Conservation (phyloP, 495 filamentous ascomycete species). For the Talaromyces adpressus region DNA sequence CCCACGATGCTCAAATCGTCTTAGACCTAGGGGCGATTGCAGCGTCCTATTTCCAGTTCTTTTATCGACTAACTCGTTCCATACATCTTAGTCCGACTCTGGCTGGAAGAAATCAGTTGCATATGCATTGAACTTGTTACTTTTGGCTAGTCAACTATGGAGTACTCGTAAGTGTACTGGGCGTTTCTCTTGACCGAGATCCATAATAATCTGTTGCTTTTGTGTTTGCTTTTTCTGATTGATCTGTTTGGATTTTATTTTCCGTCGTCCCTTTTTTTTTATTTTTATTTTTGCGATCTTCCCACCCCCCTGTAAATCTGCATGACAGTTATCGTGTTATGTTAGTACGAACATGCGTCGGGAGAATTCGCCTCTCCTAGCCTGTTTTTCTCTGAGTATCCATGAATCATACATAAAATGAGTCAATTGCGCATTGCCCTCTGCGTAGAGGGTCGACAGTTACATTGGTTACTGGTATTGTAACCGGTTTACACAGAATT, state of each 20-base stretch:
- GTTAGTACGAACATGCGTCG: not conserved
- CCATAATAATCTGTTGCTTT: not conserved
- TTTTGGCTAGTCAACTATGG: not conserved
- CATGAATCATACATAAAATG: not conserved
- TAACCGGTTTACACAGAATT: not conserved
- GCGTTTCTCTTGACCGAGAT: constrained; percentile 7
- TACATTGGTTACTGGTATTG: not conserved
- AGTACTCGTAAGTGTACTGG: too few relatives aligned
- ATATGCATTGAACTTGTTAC: not conserved
- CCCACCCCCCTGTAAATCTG: not conserved
- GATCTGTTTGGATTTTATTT: constrained; percentile 4
- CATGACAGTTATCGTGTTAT: not conserved
- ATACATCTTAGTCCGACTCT: not conserved
- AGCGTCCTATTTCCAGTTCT: not conserved
- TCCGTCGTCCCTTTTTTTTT: constrained; percentile 17
- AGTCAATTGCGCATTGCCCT: not conserved
- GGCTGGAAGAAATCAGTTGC: not conserved
- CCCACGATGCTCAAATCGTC: not conserved
- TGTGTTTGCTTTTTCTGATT: constrained; percentile 1
- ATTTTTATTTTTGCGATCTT: constrained; percentile 13
- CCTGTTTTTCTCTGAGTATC: not conserved
- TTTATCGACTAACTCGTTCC: too few relatives aligned
- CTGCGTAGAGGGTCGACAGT: not conserved
- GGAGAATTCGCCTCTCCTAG: not conserved
- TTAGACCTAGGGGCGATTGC: not conserved